These are phyloP conservation scores for Leucoagaricus sp. DNA, from an alignment of 1,284 basidiomycete genomes.

Conservation along the genomic window DNA sequence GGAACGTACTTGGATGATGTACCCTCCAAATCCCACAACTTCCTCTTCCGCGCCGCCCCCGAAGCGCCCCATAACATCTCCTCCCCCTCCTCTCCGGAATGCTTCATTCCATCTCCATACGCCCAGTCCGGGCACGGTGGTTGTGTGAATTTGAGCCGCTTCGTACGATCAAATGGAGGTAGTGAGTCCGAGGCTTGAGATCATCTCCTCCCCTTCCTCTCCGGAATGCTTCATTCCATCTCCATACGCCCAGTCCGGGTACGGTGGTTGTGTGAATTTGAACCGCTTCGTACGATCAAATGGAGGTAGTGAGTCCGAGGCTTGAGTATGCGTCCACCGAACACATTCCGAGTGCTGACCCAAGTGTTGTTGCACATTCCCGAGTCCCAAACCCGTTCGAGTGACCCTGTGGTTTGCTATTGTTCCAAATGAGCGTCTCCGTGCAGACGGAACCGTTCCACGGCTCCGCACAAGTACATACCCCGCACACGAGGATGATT, in stretches of 20 bases:
- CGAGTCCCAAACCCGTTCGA: not conserved
- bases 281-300: conserved; percentile 41
- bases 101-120: conserved; percentile 45
- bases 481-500: not conserved
- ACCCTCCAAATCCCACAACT: conserved; percentile 43
- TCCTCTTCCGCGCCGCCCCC: not conserved
- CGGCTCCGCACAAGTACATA: not conserved
- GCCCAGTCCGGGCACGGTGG: conserved; percentile 55
- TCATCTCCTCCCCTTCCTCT: not conserved
- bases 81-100: not conserved
- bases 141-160: conserved; percentile 42
- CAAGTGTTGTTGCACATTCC: not conserved
- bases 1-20: conserved; percentile 22
- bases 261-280: conserved; percentile 45
- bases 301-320: conserved; percentile 16
- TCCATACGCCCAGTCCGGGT: conserved; percentile 55
- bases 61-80: not conserved
- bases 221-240: conserved; percentile 33
- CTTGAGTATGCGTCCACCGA: conserved; percentile 4
- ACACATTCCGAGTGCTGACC: not conserved
- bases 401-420: conserved; percentile 1
- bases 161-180: conserved; percentile 34
- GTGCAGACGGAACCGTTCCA: not conserved
- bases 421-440: not conserved
- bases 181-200: conserved; percentile 11